A percentile compares a stretch with the other conserved stretches of the same genome.
phyloP scores from a whole-genome alignment of 2,329 filamentous ascomycete genomes.

The Aspergillus udagawae region DNA sequence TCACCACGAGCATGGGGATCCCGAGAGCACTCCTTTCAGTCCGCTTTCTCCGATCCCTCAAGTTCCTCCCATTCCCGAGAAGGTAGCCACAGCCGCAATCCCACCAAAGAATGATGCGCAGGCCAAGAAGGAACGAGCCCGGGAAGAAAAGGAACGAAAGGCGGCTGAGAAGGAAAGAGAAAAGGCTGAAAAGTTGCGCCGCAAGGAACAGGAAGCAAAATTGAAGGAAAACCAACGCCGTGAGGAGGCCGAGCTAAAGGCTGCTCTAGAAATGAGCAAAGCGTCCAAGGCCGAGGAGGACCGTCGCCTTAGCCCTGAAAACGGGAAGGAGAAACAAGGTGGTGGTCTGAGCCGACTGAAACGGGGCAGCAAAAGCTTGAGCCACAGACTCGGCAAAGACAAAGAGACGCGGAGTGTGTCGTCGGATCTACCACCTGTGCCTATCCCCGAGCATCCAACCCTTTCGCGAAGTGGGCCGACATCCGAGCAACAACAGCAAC shows the following conservation, averaged over 20 bases:
- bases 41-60: conserved; percentile 13
- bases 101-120: conserved; percentile 55
- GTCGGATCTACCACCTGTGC: conserved; percentile 20
- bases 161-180: conserved; percentile 46
- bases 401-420: conserved; percentile 33
- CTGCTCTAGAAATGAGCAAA: conserved; percentile 64
- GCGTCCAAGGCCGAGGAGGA: conserved; percentile 55
- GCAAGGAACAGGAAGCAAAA: conserved; percentile 55
- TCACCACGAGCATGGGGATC: conserved; percentile 29
- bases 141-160: conserved; percentile 57
- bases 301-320: conserved; percentile 29
- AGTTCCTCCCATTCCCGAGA: conserved; percentile 21
- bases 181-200: conserved; percentile 53
- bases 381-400: conserved; percentile 59
- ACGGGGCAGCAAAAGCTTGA: conserved; percentile 72
- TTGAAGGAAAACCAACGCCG: conserved; percentile 45
- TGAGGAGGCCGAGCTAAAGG: conserved; percentile 59
- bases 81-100: not conserved
- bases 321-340: conserved; percentile 31
- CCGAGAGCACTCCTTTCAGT: conserved; percentile 9
- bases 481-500: conserved; percentile 3
- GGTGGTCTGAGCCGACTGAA: conserved; percentile 61
- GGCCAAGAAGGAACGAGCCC: conserved; percentile 63
- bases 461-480: conserved; percentile 5
- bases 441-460: conserved; percentile 16